Conservation (phyloP, 371 early-diverging fungal genomes). For the Mortierella sp. region DNA sequence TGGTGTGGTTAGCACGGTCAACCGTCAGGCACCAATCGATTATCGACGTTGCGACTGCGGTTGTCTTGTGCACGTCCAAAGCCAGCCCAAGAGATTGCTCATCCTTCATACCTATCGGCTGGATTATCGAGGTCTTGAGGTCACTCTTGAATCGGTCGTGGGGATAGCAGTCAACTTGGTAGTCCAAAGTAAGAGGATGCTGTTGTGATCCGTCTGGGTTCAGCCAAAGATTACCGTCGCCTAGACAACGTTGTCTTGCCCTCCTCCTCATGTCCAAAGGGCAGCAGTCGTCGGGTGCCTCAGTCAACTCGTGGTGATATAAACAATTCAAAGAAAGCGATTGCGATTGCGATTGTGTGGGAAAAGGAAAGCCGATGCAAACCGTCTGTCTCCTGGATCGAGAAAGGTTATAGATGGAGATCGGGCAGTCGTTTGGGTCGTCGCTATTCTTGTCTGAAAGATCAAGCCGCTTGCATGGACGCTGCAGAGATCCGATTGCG, state of each 20-base stretch:
- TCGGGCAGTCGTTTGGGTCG: background rate
- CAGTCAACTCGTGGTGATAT: background rate
- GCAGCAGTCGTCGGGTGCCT: background rate
- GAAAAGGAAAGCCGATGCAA: background rate
- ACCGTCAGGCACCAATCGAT: background rate
- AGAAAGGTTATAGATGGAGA: background rate
- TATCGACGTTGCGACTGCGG: background rate
- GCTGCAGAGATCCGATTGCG: background rate
- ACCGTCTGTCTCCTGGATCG: background rate
- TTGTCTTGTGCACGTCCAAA: background rate
- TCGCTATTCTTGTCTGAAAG: background rate
- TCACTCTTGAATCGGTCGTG: too few species aligned
- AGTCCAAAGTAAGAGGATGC: background rate
- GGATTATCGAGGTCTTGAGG: too few species aligned
- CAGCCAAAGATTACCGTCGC: background rate
- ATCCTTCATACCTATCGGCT: background rate
- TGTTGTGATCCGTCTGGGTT: slow-evolving; percentile 1
- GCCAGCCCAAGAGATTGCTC: background rate
- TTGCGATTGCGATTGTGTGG: background rate
- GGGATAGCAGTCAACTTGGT: background rate
- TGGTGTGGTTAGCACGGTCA: background rate
- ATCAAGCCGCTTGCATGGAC: background rate
- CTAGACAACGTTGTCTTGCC: background rate
- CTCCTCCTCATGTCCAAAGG: background rate
- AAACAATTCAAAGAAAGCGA: too few species aligned